A percentile compares a stretch with the other conserved stretches of the same genome.
These are phyloP conservation scores for Gossypium davidsonii DNA, from an alignment of 441 rosid species.

Conservation along the genomic window DNA sequence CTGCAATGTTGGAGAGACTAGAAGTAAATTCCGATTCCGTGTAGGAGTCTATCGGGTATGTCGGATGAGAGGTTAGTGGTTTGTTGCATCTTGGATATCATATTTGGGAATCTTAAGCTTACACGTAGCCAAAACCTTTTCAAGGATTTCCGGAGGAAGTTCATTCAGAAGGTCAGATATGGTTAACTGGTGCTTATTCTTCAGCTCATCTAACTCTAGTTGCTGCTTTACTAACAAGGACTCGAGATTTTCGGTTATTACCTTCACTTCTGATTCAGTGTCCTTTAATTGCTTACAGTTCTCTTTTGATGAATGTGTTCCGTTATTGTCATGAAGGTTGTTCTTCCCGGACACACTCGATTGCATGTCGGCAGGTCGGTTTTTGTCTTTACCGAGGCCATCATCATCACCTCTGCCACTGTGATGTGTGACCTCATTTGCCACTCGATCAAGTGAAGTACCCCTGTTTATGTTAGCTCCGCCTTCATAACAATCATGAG, in stretches of 20 bases:
- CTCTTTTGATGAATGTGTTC: constrained; percentile 4
- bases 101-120: constrained; percentile 29
- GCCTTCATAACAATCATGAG: constrained; percentile 12
- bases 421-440: background rate
- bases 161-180: constrained; percentile 48
- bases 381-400: constrained; percentile 9
- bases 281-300: background rate
- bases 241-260: constrained; percentile 47
- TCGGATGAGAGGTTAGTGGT: background rate
- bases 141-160: constrained; percentile 42
- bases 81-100: constrained; percentile 2
- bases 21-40: background rate
- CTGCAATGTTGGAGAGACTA: background rate
- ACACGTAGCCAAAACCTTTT: constrained; percentile 38
- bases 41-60: background rate
- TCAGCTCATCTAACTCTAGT: constrained; percentile 55
- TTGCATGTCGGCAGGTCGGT: constrained; percentile 4
- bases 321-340: constrained; percentile 6
- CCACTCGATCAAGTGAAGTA: constrained; percentile 17
- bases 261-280: constrained; percentile 26
- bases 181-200: constrained; percentile 46
- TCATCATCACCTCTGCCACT: constrained; percentile 4
- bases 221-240: constrained; percentile 51
- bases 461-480: constrained; percentile 19
- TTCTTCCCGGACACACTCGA: constrained; percentile 8